phyloP scores from a whole-genome alignment of 768 basidiomycete species.

The Boletus rubropictus region DNA sequence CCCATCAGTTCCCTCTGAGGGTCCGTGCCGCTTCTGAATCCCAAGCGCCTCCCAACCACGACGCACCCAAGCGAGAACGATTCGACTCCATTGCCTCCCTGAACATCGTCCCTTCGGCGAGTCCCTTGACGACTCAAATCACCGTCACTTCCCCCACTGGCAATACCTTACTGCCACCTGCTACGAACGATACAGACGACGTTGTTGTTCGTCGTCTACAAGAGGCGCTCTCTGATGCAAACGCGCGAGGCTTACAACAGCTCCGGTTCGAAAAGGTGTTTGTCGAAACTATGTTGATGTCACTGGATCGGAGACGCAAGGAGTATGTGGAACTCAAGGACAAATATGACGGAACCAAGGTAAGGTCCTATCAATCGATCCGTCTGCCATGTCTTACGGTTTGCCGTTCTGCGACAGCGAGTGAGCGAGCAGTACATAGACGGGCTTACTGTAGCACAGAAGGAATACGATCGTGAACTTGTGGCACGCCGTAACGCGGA shows the following conservation, averaged over 20 bases:
- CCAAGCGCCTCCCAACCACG: constrained; percentile 13
- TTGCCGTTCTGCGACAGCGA: constrained; percentile 45
- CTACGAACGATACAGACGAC: constrained; percentile 36
- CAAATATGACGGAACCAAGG: constrained; percentile 85
- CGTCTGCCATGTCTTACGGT: not conserved
- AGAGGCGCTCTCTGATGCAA: constrained; percentile 57
- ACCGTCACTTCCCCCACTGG: constrained; percentile 41
- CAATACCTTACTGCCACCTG: constrained; percentile 23
- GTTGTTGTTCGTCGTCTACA: constrained; percentile 47
- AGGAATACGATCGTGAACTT: constrained; percentile 90
- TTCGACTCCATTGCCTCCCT: constrained; percentile 24
- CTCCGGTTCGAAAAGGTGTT: constrained; percentile 70
- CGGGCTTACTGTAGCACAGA: constrained; percentile 86
- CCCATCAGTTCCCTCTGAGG: constrained; percentile 12
- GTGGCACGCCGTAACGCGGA: constrained; percentile 86
- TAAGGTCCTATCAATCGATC: constrained; percentile 32
- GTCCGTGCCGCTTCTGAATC: constrained; percentile 32
- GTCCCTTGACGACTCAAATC: constrained; percentile 30
- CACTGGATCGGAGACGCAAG: constrained; percentile 58
- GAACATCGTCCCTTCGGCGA: constrained; percentile 7
- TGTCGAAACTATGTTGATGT: constrained; percentile 60
- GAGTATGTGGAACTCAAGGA: constrained; percentile 61
- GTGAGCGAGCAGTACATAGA: constrained; percentile 89
- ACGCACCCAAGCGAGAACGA: constrained; percentile 15
- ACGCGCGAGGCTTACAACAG: constrained; percentile 52